A percentile compares a stretch with the other conserved stretches of the same genome.
Evolutionary conservation across 2,329 filamentous ascomycete species (phyloP).

Genomic region (Phyllosticta citribraziliensis): DNA sequence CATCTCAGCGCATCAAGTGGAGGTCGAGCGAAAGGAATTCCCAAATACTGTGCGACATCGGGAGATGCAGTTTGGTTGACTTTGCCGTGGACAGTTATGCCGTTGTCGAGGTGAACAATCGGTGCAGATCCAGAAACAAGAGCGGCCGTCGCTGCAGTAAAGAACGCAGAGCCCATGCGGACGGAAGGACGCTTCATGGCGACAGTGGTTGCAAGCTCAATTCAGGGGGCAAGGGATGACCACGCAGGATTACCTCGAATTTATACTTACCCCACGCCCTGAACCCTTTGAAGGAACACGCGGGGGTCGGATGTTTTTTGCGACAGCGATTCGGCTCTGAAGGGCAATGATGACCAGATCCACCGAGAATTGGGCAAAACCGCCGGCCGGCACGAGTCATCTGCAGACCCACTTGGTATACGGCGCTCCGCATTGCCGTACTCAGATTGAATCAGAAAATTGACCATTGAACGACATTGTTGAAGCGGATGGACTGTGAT

Average conservation of each 20-base stretch:
- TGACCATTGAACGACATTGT: neutral
- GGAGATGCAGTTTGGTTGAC: conserved; percentile 18
- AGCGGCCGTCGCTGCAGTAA: neutral
- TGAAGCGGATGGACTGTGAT: neutral
- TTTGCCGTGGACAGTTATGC: neutral
- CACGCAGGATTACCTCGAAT: neutral
- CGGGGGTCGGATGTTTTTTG: neutral
- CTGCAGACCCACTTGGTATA: neutral
- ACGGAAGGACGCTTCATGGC: neutral
- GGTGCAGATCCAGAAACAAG: neutral
- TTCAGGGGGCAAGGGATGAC: neutral
- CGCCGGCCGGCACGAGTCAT: neutral
- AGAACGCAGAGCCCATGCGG: neutral
- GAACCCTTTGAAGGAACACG: neutral
- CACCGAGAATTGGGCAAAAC: neutral
- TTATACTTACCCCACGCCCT: neutral
- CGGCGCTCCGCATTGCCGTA: neutral
- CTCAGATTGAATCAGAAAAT: neutral
- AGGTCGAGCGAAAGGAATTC: conserved; percentile 27
- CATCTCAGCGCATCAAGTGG: conserved; percentile 25
- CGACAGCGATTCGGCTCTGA: neutral
- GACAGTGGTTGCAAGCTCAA: neutral
- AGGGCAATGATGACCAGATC: neutral
- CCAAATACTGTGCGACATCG: conserved; percentile 24
- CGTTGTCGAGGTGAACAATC: neutral